Evolutionary conservation across 129 eudicot genomes (phyloP).

Genomic region (Helichrysum umbraculigerum): DNA sequence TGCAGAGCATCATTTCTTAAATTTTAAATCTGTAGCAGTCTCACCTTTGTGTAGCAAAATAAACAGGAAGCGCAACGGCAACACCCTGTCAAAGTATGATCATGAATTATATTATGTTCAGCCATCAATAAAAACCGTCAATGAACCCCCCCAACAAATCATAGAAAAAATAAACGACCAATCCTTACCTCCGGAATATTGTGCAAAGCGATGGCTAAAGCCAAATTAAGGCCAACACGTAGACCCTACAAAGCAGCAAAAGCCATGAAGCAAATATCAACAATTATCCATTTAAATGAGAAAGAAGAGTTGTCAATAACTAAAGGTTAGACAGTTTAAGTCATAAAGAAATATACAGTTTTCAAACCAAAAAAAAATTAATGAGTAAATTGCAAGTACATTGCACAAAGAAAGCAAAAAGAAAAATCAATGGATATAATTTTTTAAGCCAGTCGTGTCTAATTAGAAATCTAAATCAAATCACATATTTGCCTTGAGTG

Average conservation of each 20-base stretch:
- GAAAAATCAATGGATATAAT: background rate
- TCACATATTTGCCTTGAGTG: slow-evolving; percentile 64
- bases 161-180: background rate
- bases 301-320: background rate
- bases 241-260: slow-evolving; percentile 62
- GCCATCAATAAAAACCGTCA: background rate
- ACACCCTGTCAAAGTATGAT: slow-evolving; percentile 64
- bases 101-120: background rate
- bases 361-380: background rate
- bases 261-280: background rate
- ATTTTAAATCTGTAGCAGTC: background rate
- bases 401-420: background rate
- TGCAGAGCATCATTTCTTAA: too few relatives aligned
- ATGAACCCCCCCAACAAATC: background rate
- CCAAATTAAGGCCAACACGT: slow-evolving; percentile 96
- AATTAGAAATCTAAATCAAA: background rate
- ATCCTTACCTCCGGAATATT: slow-evolving; percentile 89
- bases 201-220: slow-evolving; percentile 94
- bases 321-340: background rate
- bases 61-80: slow-evolving; percentile 98
- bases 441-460: background rate
- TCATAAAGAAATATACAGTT: background rate
- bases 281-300: background rate
- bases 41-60: slow-evolving; percentile 96
- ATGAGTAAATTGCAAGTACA: background rate